These are phyloP conservation scores for Boletus fagicola DNA, from an alignment of 768 basidiomycete species.

Conservation along the genomic window DNA sequence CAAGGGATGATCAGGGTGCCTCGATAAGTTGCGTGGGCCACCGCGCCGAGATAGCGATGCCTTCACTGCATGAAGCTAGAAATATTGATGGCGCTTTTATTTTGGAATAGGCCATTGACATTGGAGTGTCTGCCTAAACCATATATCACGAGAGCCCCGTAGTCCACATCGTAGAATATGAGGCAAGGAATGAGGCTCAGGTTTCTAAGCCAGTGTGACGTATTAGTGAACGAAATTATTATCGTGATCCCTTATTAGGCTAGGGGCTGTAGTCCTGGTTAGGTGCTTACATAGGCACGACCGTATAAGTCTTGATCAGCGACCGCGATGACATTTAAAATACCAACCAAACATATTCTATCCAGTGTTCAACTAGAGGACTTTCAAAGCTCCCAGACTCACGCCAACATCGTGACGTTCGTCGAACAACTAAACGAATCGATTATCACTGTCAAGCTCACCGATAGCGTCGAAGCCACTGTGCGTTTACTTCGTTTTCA, in stretches of 20 bases:
- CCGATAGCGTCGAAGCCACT: conserved; percentile 56
- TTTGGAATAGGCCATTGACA: not conserved
- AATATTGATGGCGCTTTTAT: not conserved
- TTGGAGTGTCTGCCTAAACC: not conserved
- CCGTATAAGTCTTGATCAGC: conserved; percentile 9
- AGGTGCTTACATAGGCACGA: no score
- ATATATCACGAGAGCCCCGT: not conserved
- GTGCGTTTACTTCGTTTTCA: conserved; percentile 43
- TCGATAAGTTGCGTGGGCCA: not conserved
- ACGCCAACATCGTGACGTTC: conserved; percentile 64
- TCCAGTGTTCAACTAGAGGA: conserved; percentile 71
- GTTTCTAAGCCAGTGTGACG: not conserved
- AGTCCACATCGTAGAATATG: no score
- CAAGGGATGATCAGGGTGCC: not conserved
- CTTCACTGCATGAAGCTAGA: not conserved
- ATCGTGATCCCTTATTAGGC: not conserved
- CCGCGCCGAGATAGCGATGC: not conserved
- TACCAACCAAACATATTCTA: conserved; percentile 72
- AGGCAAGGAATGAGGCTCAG: not conserved
- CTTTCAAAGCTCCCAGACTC: conserved; percentile 77
- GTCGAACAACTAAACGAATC: conserved; percentile 73
- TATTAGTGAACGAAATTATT: not conserved
- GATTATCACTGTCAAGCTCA: conserved; percentile 74
- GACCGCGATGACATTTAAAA: conserved; percentile 39
- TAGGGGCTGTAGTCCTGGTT: no score